phyloP scores from a whole-genome alignment of 1,284 basidiomycete species.

The Ceratobasidium sp. region DNA sequence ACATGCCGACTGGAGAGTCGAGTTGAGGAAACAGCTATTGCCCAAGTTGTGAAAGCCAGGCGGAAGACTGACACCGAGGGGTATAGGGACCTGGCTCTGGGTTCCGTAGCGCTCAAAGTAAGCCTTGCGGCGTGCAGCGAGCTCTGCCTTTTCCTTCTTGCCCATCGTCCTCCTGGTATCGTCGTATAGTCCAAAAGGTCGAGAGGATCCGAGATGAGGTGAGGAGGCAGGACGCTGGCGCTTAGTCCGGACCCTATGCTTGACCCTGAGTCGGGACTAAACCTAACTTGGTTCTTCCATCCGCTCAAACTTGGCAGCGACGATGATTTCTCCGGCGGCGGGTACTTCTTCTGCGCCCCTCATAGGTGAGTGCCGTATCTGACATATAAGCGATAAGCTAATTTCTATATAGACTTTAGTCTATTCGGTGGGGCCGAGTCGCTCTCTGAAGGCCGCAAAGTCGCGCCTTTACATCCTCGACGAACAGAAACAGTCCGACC shows the following conservation, averaged over 20 bases:
- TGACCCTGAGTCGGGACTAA: background rate
- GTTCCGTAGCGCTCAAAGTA: slow-evolving; percentile 22
- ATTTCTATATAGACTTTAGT: slow-evolving; percentile 72
- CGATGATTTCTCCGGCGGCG: slow-evolving; percentile 41
- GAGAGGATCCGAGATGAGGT: slow-evolving; percentile 24
- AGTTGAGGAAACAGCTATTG: slow-evolving; percentile 58
- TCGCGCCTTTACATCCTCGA: slow-evolving; percentile 60
- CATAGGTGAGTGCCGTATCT: background rate
- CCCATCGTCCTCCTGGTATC: slow-evolving; percentile 36
- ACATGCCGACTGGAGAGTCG: slow-evolving; percentile 54
- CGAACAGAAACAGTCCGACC: slow-evolving; percentile 68
- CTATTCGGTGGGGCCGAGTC: slow-evolving; percentile 79
- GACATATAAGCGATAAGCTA: background rate
- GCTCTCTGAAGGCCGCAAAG: slow-evolving; percentile 64
- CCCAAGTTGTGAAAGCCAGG: slow-evolving; percentile 54
- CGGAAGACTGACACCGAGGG: slow-evolving; percentile 44
- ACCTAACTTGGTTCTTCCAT: too few relatives aligned
- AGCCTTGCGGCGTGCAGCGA: slow-evolving; percentile 36
- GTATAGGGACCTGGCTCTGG: background rate
- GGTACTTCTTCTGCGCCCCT: slow-evolving; percentile 37
- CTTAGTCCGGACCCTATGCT: background rate
- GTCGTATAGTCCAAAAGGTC: background rate
- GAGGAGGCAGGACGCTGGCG: background rate
- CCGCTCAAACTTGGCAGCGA: background rate
- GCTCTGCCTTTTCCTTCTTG: slow-evolving; percentile 40